phyloP scores from a whole-genome alignment of 1,284 basidiomycete species.

The Cryptococcus neoformans region DNA sequence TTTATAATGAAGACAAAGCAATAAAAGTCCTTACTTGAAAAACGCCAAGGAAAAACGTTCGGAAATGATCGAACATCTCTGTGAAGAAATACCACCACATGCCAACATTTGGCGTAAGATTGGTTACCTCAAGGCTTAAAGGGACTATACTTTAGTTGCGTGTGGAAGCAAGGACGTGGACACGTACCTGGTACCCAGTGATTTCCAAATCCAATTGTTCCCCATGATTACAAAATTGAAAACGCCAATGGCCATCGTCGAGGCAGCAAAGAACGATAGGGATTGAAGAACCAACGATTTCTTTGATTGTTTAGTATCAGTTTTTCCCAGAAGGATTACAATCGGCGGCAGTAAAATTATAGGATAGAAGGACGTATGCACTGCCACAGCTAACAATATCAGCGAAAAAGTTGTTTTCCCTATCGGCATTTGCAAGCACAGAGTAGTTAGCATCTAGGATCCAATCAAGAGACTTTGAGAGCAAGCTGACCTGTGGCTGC shows the following conservation, averaged over 20 bases:
- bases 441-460: neutral
- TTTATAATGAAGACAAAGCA: neutral
- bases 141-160: too few relatives aligned
- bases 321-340: slow-evolving; percentile 57
- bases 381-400: slow-evolving; percentile 63
- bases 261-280: too few relatives aligned
- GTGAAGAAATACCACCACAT: slow-evolving; percentile 99
- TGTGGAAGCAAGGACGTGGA: too few relatives aligned
- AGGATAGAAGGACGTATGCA: slow-evolving; percentile 69
- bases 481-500: slow-evolving; percentile 59
- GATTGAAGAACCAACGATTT: neutral
- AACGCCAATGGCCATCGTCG: neutral
- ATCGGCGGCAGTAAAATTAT: slow-evolving; percentile 66
- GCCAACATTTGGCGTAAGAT: slow-evolving; percentile 89
- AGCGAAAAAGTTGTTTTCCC: slow-evolving; percentile 59
- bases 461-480: neutral
- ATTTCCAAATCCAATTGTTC: slow-evolving; percentile 63
- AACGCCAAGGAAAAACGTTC: slow-evolving; percentile 92
- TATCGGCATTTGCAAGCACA: slow-evolving; percentile 32
- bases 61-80: slow-evolving; percentile 98
- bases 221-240: slow-evolving; percentile 13
- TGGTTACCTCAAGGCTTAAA: too few relatives aligned
- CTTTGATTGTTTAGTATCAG: too few relatives aligned
- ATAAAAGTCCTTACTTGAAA: slow-evolving; percentile 65
- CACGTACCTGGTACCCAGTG: slow-evolving; percentile 79